Base-by-base conservation (phyloP, 176 grass and related monocot genomes). In the Lolium perenne region DNA sequence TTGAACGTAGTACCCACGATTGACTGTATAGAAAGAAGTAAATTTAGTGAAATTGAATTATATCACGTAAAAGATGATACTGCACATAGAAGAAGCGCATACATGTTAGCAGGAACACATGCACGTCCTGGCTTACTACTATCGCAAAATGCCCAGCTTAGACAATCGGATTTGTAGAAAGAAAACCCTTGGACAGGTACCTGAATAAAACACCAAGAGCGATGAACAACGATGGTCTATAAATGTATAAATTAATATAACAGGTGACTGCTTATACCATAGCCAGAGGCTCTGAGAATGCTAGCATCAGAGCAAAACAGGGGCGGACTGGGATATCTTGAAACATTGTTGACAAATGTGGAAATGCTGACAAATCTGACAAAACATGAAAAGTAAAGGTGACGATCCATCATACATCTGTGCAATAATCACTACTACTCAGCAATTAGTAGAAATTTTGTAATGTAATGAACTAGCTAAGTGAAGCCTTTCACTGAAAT, bases 241-340 rank as follows among this genome's bases (percentile, higher is more conserved):
- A 50, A 25, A 18, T 77, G 16, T 53, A 61, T 12, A 78, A 91
- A 66, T 82, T 23, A 23, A 46, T 35, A 77, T 23, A 4, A 74
- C 43, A 47, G 20, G 57, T 83, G 18, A 50, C 4, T 87, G 38
- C 10, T 66, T 82, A 83, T 95, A 95, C 96, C 69, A 55, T 89
- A 82, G 86, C 23, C 40, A 95, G 85, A 70, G 96, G 93, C 82
- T 95, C 96, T 43, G 86, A 76, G 71, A 98, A 98, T 69, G 90
- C 96, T 86, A 98, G 43, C 96, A 98, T 98, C 85, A 98, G 91
- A 91, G 86, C 90, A 91, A 98, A 98, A 82, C 93, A 92, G 20
- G 93, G 70, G 64, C 51, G 68, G 38, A 94, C 92, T 26, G 91
- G 93, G 74, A 98, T 91, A 81, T 89, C 91, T 92, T 92, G 88